These are phyloP conservation scores for Zygoascus biomembranicola DNA, from an alignment of 805 yeast species.

Conservation along the genomic window DNA sequence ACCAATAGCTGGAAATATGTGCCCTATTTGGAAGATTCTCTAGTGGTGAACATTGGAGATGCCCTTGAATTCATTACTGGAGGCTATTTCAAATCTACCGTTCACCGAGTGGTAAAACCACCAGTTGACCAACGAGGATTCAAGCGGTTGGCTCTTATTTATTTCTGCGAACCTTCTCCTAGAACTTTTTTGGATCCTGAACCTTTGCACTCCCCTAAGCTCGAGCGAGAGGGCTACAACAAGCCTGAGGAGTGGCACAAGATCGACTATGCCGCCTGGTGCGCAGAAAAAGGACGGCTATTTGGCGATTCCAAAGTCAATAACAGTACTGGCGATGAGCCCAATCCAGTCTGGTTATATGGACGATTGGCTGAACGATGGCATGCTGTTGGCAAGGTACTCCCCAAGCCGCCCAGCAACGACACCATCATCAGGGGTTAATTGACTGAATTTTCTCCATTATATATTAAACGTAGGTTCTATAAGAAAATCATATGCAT, in stretches of 20 bases:
- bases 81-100: slow-evolving; percentile 38
- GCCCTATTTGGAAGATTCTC: slow-evolving; percentile 30
- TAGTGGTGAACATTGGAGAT: slow-evolving; percentile 37
- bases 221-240: slow-evolving; percentile 28
- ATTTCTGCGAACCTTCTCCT: slow-evolving; percentile 35
- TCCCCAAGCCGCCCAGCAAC: slow-evolving; percentile 1
- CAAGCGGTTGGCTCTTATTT: slow-evolving; percentile 35
- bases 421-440: not conserved
- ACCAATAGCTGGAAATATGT: slow-evolving; percentile 33
- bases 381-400: slow-evolving; percentile 26
- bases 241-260: slow-evolving; percentile 31
- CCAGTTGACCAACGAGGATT: slow-evolving; percentile 34
- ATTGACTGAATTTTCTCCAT: not conserved
- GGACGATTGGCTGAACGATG: slow-evolving; percentile 39
- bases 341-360: slow-evolving; percentile 31
- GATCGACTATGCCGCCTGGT: slow-evolving; percentile 37
- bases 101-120: slow-evolving; percentile 43
- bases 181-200: slow-evolving; percentile 36
- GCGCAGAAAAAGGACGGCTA: slow-evolving; percentile 38
- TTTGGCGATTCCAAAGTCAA: slow-evolving; percentile 36
- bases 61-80: slow-evolving; percentile 37
- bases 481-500: too few species aligned
- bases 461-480: too few species aligned
- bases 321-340: slow-evolving; percentile 31
- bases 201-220: slow-evolving; percentile 31